phyloP scores from a whole-genome alignment of 2,329 filamentous ascomycete species.

The Hypoxylon rubiginosum region DNA sequence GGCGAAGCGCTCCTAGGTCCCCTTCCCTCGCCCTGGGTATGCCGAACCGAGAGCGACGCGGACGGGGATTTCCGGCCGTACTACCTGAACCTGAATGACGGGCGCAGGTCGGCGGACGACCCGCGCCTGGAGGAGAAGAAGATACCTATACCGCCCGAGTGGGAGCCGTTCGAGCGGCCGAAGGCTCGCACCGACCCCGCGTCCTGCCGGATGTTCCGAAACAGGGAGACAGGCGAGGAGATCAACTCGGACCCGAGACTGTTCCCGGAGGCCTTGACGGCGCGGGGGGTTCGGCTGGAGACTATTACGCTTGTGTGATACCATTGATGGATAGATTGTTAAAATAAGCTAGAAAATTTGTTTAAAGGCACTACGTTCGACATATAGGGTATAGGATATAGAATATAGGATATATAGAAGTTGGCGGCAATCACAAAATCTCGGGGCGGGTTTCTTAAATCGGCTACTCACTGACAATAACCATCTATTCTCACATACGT shows the following conservation, averaged over 20 bases:
- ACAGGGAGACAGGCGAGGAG: conserved; percentile 30
- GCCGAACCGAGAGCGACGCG: not conserved
- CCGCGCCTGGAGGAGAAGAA: conserved; percentile 18
- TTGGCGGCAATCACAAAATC: not conserved
- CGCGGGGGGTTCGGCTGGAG: conserved; percentile 27
- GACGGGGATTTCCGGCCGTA: not conserved
- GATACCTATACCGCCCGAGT: conserved; percentile 33
- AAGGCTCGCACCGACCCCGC: conserved; percentile 28
- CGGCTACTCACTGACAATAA: not conserved
- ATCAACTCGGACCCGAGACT: conserved; percentile 44
- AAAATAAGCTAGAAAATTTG: not conserved
- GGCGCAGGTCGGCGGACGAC: conserved; percentile 9
- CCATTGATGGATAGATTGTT: not conserved
- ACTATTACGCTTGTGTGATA: conserved; percentile 40
- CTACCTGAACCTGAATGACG: conserved; percentile 20
- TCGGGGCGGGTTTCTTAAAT: not conserved
- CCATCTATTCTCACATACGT: not conserved
- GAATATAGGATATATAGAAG: too few species aligned
- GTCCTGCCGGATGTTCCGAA: conserved; percentile 29
- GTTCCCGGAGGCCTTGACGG: conserved; percentile 31
- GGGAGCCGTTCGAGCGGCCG: conserved; percentile 34
- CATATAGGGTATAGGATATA: too few species aligned
- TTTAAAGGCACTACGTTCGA: not conserved
- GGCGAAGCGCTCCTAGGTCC: conserved; percentile 38
- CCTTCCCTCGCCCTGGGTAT: conserved; percentile 23